Conservation (phyloP, 306 rosid species). For the Cajanus cajan region DNA sequence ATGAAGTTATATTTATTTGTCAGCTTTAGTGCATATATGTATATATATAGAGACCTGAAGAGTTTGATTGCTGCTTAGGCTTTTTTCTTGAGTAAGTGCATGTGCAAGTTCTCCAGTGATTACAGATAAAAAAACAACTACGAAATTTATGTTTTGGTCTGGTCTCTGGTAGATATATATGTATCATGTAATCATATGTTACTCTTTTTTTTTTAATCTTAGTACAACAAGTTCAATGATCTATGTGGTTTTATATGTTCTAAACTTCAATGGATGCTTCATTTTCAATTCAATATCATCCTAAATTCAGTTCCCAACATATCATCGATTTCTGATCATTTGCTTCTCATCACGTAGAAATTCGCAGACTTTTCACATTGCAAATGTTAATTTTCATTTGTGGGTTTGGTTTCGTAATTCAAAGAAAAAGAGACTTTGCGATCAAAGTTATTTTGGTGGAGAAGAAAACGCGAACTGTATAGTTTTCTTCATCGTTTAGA, state of each 20-base stretch:
- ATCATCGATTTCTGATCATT: not conserved
- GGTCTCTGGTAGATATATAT: not conserved
- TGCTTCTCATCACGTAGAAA: not conserved
- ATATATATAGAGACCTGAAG: not conserved
- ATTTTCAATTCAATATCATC: not conserved
- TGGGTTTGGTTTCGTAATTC: not conserved
- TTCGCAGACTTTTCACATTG: not conserved
- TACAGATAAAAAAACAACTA: not conserved
- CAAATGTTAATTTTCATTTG: not conserved
- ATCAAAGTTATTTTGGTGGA: not conserved
- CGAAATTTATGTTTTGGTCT: not conserved
- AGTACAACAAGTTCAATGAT: not conserved
- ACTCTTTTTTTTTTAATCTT: too few species aligned
- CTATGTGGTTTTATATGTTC: not conserved
- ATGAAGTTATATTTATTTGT: not conserved
- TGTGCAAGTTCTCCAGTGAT: not conserved
- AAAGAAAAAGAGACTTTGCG: not conserved
- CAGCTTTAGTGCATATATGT: not conserved
- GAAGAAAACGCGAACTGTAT: not conserved
- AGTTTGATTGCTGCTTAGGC: not conserved
- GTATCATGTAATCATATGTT: conserved; percentile 20
- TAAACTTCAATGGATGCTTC: not conserved
- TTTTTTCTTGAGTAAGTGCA: not conserved
- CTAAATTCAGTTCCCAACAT: not conserved
- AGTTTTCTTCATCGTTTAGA: not conserved